phyloP scores from a whole-genome alignment of 2,329 filamentous ascomycete genomes.

The Cladosporium cucumerinum region DNA sequence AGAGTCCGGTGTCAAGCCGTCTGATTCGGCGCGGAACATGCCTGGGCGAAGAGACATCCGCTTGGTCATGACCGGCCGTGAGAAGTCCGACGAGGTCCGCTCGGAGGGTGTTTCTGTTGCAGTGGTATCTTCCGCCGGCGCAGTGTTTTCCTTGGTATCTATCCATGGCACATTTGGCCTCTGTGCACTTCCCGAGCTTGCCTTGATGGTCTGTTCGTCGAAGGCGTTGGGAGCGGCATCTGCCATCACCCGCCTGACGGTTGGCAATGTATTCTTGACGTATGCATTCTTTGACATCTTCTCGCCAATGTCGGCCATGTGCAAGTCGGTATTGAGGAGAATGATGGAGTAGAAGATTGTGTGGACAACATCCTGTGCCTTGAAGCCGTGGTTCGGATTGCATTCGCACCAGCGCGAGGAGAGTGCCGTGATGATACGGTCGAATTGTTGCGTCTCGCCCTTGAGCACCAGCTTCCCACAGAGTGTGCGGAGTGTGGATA shows the following conservation, averaged over 20 bases:
- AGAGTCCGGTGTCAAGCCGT: conserved; percentile 36
- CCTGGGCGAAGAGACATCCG: conserved; percentile 44
- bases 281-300: conserved; percentile 97
- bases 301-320: conserved; percentile 88
- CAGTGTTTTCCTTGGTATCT: conserved; percentile 25
- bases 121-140: conserved; percentile 6
- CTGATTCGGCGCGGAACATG: conserved; percentile 32
- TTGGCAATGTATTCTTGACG: conserved; percentile 92
- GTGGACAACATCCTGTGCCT: conserved; percentile 87
- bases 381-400: conserved; percentile 91
- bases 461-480: conserved; percentile 79
- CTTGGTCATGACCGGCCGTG: conserved; percentile 33
- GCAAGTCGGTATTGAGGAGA: conserved; percentile 91
- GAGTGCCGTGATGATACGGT: conserved; percentile 87
- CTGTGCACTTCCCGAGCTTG: conserved; percentile 13
- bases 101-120: conserved; percentile 21
- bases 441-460: conserved; percentile 94
- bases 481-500: conserved; percentile 72
- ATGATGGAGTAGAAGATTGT: conserved; percentile 96
- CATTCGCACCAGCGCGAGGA: conserved; percentile 89
- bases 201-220: conserved; percentile 40
- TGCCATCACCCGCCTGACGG: conserved; percentile 71
- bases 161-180: conserved; percentile 33
- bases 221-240: conserved; percentile 70
- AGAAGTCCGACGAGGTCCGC: conserved; percentile 32